Conservation (phyloP, 2,329 filamentous ascomycete genomes). For the Colletotrichum agaves region DNA sequence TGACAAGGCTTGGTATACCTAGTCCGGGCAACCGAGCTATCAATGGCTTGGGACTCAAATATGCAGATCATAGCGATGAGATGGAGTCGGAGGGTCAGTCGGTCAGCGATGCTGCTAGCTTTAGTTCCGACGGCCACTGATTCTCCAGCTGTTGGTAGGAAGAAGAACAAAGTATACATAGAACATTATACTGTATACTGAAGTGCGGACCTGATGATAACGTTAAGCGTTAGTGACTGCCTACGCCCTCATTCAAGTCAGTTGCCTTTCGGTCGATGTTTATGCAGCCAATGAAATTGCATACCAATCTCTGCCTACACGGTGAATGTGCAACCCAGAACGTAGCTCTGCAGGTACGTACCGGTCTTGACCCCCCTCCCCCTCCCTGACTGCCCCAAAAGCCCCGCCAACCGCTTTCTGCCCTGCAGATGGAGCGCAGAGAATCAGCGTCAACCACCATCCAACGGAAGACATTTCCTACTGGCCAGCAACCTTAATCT, state of each 20-base stretch:
- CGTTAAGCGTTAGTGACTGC: no score
- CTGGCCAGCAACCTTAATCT: not conserved
- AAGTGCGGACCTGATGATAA: no score
- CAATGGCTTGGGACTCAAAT: constrained; percentile 46
- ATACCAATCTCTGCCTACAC: no score
- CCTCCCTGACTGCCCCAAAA: constrained; percentile 9
- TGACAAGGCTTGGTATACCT: constrained; percentile 35
- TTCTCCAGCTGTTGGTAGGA: not conserved
- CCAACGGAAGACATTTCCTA: constrained; percentile 10
- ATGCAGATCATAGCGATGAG: constrained; percentile 48
- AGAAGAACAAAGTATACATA: no score
- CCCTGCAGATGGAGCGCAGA: constrained; percentile 25
- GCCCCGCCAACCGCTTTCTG: constrained; percentile 35
- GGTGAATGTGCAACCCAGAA: not conserved
- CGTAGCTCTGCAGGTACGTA: constrained; percentile 8
- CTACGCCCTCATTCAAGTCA: no score
- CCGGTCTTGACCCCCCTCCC: constrained; percentile 2
- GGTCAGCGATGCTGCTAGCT: constrained; percentile 50
- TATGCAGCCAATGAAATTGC: no score
- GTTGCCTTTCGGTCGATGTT: no score
- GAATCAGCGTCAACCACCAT: constrained; percentile 17
- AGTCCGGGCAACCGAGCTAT: constrained; percentile 38
- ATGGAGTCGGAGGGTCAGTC: constrained; percentile 51
- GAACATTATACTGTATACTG: no score
- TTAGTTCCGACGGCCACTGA: constrained; percentile 45